Evolutionary conservation across 192 early-diverging fungal genomes (phyloP), one percentile per base, ranked within the genome.

Genomic region (Coemansia erecta): DNA sequence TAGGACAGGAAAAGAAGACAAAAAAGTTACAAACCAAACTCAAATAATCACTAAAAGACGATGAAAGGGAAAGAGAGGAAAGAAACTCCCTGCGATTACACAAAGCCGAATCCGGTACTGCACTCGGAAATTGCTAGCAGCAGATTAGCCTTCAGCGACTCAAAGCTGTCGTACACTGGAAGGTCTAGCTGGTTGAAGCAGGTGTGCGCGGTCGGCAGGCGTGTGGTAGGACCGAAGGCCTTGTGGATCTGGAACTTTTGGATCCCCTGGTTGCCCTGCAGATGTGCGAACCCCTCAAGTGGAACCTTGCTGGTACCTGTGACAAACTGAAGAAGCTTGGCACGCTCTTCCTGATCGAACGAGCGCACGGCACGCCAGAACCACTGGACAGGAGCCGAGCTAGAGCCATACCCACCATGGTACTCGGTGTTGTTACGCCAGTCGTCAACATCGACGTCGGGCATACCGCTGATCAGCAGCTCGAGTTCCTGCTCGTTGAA

Each of bases 211-310:
- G 90, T 92, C 14, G 97, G 97, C 23, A 98, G 81, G n/a, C 97
- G 84, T 35, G 86, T 82, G 7, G 88, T 82, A 5, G 88, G 89
- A 12, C 86, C 72, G 84, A 92, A 95, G 77, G 96, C 95, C 77
- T 94, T 95, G 81, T 97, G 94, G 66, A 99, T 95, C 81, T 97
- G 95, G 86, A 99, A 99, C 83, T 95, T 96, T 73, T 97, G 95
- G 15, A 95, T 83, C 31, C 97, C 95, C 59, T 86, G 87, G 53
- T 89, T 90, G 22, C 97, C 97, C 72, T 99, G 94, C 44, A 99
- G 74, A 40, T 88, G 85, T 12, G 88, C 81, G 66, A 99, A 97
- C 28, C 97, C 97, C 70, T 93, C 93, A 7, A 99, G 71, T n/a
- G 97, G 97, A 33, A 99, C 93, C 66, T 99, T 99, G 51, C 89